Conservation (phyloP, 1,139 yeast genomes). For the Lodderomyces pseudojiufengensis region DNA sequence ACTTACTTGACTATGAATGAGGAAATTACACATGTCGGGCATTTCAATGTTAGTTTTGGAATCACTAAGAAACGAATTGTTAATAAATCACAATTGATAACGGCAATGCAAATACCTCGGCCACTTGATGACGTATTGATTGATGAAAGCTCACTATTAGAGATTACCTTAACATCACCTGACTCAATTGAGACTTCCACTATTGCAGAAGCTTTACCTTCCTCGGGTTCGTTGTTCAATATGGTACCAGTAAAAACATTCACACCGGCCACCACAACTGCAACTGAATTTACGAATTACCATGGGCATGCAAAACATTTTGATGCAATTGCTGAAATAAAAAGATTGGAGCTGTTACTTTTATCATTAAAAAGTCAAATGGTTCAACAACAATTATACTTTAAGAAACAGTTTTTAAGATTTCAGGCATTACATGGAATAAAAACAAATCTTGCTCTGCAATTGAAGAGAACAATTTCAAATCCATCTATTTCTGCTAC, state of each 20-base stretch:
- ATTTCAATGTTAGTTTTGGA: no score
- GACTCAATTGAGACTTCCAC: no score
- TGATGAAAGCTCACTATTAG: no score
- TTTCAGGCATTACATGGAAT: conserved; percentile 8
- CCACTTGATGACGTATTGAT: no score
- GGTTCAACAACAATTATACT: conserved; percentile 9
- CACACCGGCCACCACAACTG: not conserved
- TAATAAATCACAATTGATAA: no score
- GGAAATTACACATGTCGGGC: no score
- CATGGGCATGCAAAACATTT: not conserved
- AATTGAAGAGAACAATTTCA: not conserved
- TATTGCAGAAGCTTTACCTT: no score
- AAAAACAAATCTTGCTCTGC: conserved; percentile 6
- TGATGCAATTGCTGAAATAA: conserved; percentile 11
- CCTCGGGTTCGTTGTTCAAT: no score
- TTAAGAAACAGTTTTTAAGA: conserved; percentile 8
- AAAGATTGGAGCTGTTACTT: conserved; percentile 10
- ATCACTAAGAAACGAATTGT: no score
- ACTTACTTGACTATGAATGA: not conserved
- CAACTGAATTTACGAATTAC: not conserved
- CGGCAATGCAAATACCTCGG: no score
- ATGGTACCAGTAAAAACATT: not conserved
- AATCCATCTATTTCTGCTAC: not conserved
- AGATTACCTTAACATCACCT: no score
- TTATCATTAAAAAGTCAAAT: conserved; percentile 10